A percentile compares a stretch with the other conserved stretches of the same genome.
These are phyloP conservation scores for Corniculantispora saksenae DNA, from an alignment of 2,329 filamentous ascomycete genomes.

Conservation along the genomic window DNA sequence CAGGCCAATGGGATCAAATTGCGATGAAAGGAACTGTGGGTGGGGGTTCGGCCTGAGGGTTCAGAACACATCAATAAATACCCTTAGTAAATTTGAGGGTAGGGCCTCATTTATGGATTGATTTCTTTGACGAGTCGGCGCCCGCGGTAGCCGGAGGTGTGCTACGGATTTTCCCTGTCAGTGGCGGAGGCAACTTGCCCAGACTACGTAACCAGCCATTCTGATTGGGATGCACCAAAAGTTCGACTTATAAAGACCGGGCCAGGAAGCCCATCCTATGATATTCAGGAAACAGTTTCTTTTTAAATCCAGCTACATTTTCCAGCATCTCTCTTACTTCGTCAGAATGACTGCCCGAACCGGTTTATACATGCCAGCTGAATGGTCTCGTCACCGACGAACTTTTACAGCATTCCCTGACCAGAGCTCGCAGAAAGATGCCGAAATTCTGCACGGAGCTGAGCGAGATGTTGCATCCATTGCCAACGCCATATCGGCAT, in stretches of 20 bases:
- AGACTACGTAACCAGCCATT: not conserved
- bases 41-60: not conserved
- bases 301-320: not conserved
- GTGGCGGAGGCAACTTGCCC: not conserved
- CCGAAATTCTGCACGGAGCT: not conserved
- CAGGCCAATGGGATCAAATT: slow-evolving; percentile 8
- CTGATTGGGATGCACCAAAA: not conserved
- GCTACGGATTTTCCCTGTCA: not conserved
- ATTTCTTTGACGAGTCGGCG: not conserved
- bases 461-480: slow-evolving; percentile 14
- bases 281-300: not conserved
- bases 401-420: slow-evolving; percentile 16
- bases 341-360: not conserved
- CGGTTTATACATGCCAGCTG: slow-evolving; percentile 12
- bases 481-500: slow-evolving; percentile 15
- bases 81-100: not conserved
- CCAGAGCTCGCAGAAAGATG: slow-evolving; percentile 7
- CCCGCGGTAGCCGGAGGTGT: not conserved
- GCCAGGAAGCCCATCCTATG: too few species aligned
- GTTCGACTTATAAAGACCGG: not conserved
- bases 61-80: not conserved
- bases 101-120: not conserved
- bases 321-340: not conserved
- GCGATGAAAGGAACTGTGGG: not conserved
- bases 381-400: slow-evolving; percentile 11